Evolutionary conservation across 176 grass and related monocot genomes (phyloP).

Genomic region (Tuctoria greenei): DNA sequence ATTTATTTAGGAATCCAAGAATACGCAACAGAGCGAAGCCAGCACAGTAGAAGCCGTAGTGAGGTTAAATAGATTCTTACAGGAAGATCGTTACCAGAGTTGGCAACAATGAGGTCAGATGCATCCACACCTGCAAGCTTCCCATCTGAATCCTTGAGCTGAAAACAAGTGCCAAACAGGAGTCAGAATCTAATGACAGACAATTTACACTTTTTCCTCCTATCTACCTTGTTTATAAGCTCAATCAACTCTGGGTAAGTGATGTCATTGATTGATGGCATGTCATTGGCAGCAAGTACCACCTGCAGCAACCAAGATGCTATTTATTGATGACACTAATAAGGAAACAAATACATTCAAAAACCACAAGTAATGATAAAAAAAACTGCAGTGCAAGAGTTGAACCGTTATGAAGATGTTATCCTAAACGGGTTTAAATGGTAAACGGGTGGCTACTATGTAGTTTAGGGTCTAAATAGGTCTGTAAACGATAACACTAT

Average conservation of each 20-base stretch:
- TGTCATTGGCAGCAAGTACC: conserved; percentile 94
- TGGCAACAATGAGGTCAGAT: conserved; percentile 76
- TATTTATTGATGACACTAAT: conserved; percentile 25
- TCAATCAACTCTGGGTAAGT: conserved; percentile 83
- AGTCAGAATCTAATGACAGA: conserved; percentile 15
- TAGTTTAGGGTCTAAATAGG: no score
- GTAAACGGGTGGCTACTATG: no score
- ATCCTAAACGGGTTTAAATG: no score
- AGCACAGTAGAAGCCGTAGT: conserved; percentile 3
- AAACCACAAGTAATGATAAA: conserved; percentile 6
- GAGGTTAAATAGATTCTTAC: conserved; percentile 48
- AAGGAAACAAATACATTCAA: conserved; percentile 16
- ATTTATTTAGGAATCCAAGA: conserved; percentile 9
- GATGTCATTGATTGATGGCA: conserved; percentile 96
- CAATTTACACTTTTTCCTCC: background rate
- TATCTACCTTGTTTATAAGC: conserved; percentile 78
- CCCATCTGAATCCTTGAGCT: conserved; percentile 93
- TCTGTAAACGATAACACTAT: no score
- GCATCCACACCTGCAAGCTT: conserved; percentile 82
- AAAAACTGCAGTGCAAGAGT: background rate
- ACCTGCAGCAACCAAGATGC: conserved; percentile 53
- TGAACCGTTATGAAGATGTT: background rate
- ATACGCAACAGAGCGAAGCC: background rate
- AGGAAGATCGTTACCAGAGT: conserved; percentile 96
- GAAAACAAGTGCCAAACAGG: conserved; percentile 29